Evolutionary conservation across 768 basidiomycete species (phyloP).

Genomic region (Macrolepiota albuminosa): DNA sequence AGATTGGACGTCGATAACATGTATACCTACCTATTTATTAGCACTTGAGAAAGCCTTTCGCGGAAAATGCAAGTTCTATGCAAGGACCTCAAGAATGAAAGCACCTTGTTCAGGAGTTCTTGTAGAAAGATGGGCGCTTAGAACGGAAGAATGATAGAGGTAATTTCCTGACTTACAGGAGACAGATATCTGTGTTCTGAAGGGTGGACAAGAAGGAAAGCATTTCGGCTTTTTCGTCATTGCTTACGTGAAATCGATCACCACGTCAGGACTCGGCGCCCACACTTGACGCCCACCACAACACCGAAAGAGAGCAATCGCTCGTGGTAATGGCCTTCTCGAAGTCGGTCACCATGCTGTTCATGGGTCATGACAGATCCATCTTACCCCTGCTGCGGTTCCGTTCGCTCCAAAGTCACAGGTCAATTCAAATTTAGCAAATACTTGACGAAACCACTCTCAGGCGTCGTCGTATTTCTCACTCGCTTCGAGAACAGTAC

Average conservation of each 20-base stretch:
- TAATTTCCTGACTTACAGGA: not conserved
- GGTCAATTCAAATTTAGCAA: not conserved
- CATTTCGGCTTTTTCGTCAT: constrained; percentile 8
- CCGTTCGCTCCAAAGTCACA: not conserved
- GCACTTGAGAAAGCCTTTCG: not conserved
- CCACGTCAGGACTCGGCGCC: not conserved
- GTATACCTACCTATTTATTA: not conserved
- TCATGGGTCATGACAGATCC: not conserved
- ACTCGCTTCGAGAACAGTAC: not conserved
- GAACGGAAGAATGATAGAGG: not conserved
- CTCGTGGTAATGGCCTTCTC: not conserved
- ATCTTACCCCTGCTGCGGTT: not conserved
- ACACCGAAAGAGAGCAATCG: not conserved
- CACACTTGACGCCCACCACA: not conserved
- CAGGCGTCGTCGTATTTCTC: not conserved
- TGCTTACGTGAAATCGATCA: constrained; percentile 10
- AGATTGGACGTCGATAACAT: not conserved
- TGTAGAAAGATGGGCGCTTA: not conserved
- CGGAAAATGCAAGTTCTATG: not conserved
- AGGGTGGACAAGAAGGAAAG: not conserved
- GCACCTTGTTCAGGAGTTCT: not conserved
- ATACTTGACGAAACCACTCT: not conserved
- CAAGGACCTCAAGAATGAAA: not conserved
- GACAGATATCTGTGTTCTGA: not conserved
- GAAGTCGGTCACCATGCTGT: not conserved